Evolutionary conservation across 2,329 filamentous ascomycete genomes (phyloP), one percentile per base, ranked within the genome.

Genomic region (Gyromitra esculenta): DNA sequence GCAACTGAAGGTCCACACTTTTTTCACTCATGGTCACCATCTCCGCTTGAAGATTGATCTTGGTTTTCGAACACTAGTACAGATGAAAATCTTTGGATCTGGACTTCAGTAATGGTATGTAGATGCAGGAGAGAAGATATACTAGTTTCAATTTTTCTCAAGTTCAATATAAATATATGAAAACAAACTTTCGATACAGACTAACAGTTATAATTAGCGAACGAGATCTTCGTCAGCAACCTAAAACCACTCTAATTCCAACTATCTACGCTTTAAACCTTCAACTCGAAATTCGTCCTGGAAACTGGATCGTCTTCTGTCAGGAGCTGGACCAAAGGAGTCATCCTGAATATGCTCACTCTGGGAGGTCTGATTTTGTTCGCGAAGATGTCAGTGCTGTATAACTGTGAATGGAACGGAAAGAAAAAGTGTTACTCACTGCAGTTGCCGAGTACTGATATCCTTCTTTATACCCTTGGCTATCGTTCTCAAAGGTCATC

Each of bases 151-250:
- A 57, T 35, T 50, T 31, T 56, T 48, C 39, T 59, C 41, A 15
- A 54, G 37, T 31, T 25, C 21, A 70, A 57, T 71, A 41, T 45
- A 50, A 62, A 69, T 60, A 75, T 43, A 50, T 13, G 59, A 65
- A 70, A 73, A 41, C 13, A 63, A 45, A 45, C 18, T 39, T 70
- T 25, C 7, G 13, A 37, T n/a, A 41, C 5, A 11, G 15, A 18
- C 15, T 62, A 18, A 25, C 25, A 1, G 21, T 13, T 68, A 43
- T 74, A 18, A 62, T 43, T 39, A 21, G 56, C 11, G 8, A 54
- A 11, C 9, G 31, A 60, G 41, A 31, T 13, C 21, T 56, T 35
- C 18, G 21, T 15, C 45, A 6, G 15, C 21, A 21, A 25, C 56
- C n/a, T 4, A 5, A 6, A 13, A 35, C 25, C 13, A 35, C 18